Conservation (phyloP, 306 rosid species). For the Styphnolobium japonicum region DNA sequence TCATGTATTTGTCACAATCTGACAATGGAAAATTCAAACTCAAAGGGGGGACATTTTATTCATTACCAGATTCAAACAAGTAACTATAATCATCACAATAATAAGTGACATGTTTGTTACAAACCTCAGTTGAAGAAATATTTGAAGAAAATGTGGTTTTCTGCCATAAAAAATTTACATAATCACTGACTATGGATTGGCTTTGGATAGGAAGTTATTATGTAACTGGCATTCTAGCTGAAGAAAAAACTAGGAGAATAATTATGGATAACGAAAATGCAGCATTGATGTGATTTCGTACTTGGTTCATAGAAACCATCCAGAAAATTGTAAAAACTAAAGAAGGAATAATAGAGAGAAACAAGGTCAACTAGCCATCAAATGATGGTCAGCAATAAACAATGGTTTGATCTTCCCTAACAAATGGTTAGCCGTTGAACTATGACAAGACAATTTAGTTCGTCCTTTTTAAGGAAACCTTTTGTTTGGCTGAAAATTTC, state of each 20-base stretch:
- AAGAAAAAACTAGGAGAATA: not conserved
- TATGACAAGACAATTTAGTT: conserved; percentile 29
- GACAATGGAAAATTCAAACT: not conserved
- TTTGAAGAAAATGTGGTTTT: not conserved
- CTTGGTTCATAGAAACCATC: conserved; percentile 1
- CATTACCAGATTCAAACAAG: not conserved
- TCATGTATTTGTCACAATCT: not conserved
- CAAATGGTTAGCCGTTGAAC: conserved; percentile 25
- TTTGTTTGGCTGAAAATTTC: conserved; percentile 37
- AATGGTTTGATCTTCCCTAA: conserved; percentile 25
- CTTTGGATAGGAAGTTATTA: not conserved
- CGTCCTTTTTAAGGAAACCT: conserved; percentile 39
- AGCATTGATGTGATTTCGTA: conserved; percentile 12
- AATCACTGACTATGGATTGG: not conserved
- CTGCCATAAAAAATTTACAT: not conserved
- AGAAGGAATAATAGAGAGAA: conserved; percentile 28
- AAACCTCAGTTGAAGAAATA: not conserved
- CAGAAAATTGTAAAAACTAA: conserved; percentile 26
- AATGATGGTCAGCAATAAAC: conserved; percentile 27
- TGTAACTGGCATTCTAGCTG: not conserved
- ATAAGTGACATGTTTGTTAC: not conserved
- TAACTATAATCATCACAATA: not conserved
- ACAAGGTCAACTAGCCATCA: conserved; percentile 28
- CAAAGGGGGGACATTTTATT: not conserved
- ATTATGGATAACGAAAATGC: not conserved